Conservation (phyloP, 108 stramenopile species). For the Pinguiococcus pyrenoidosus region DNA sequence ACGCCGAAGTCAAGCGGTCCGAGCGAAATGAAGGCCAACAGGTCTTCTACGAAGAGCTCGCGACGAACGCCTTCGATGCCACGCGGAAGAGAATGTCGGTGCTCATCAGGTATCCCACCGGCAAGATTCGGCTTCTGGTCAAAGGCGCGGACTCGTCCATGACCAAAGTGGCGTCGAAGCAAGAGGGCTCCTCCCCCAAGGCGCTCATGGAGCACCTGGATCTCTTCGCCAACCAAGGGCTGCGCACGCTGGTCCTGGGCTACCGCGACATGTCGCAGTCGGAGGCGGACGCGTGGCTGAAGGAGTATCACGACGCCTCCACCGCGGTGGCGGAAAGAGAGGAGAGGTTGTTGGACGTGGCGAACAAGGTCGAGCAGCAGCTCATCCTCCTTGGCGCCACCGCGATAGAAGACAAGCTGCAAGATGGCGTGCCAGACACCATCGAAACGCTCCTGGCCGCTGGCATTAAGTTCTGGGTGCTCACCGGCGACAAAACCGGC, state of each 20-base stretch:
- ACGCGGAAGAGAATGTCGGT: conserved; percentile 52
- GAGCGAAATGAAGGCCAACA: conserved; percentile 54
- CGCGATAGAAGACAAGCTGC: conserved; percentile 40
- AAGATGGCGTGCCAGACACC: conserved; percentile 33
- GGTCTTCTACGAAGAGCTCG: conserved; percentile 62
- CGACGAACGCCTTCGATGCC: conserved; percentile 45
- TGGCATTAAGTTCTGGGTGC: conserved; percentile 28
- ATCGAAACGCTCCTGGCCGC: conserved; percentile 9
- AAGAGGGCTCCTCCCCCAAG: too few species aligned
- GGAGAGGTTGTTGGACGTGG: conserved; percentile 35
- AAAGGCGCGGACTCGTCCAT: conserved; percentile 35
- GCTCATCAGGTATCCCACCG: conserved; percentile 46
- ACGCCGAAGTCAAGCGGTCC: conserved; percentile 77
- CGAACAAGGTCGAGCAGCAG: conserved; percentile 40
- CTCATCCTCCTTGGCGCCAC: conserved; percentile 30
- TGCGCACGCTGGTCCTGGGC: conserved; percentile 75
- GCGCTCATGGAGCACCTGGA: not conserved
- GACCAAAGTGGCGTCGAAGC: conserved; percentile 79
- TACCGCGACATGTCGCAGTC: conserved; percentile 55
- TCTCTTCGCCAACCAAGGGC: conserved; percentile 63
- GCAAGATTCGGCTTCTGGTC: conserved; percentile 29
- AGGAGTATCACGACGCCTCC: conserved; percentile 1
- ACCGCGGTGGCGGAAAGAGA: conserved; percentile 55
- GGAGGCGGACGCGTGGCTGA: conserved; percentile 57
- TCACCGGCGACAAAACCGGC: conserved; percentile 38